Evolutionary conservation across 2,329 filamentous ascomycete genomes (phyloP), one percentile per base, ranked within the genome.

Genomic region (Penicillium sp.): DNA sequence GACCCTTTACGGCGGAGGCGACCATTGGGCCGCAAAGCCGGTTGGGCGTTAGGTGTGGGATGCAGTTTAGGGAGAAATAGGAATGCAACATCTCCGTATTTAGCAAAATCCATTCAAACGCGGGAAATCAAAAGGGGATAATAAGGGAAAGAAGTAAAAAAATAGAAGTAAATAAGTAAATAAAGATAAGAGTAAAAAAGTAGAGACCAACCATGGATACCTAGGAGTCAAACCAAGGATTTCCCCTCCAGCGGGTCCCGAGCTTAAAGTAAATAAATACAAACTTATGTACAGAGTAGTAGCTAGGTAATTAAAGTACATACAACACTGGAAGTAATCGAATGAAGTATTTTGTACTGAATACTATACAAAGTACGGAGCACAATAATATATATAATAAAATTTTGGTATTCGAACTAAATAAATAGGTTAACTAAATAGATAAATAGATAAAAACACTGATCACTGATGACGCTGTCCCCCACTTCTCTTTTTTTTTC

Each of bases 11-110:
- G 31, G 57, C 53, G 64, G 63, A 61, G 62, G 62, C 58, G 58
- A 61, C 53, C 53, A 63, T 67, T 65, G 65, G 65, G 65, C 65
- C 63, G 63, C 64, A 64, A 66, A 51, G 36, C 47, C 39, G 39
- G 49, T 64, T 61, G 63, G 62, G 62, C 62, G 57, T 53, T 59
- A 35, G 45, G 25, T 12, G 23, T 25, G 25, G 48, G 27, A 44
- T 54, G 43, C 6, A 36, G 2, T 44, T 53, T 47, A 53, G 49
- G 54, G 23, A 47, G 43, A 48, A 57, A 57, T 57, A 53, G 55
- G 55, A 48, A 57, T 41, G 7, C 33, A n/a, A 45, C 38, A 50
- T 27, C 8, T 17, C 19, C 13, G 23, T 19, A 19, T 19, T 23
- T 17, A 50, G 48, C 25, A 27, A 17, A 27, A 35, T n/a, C 4